Base-by-base conservation (phyloP, 331 rosid species). In the Ulmus americana region DNA sequence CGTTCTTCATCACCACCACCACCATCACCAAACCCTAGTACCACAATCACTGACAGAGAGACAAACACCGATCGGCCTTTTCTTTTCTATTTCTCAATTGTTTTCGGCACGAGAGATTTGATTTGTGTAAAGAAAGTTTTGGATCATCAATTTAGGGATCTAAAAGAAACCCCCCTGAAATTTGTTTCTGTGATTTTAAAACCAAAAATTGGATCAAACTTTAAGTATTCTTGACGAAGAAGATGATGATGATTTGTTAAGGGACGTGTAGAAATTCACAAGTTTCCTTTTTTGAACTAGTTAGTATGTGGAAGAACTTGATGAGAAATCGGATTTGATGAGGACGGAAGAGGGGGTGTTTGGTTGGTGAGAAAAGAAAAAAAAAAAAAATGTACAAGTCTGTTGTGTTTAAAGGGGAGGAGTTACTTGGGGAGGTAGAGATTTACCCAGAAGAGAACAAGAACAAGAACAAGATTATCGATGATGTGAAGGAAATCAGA, bases 341-440 rank as follows among this genome's bases (percentile, higher is more conserved):
- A 75, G 57, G 63, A 45, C 63, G 44, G 52, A 12, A 46, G 45
- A 18, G 57, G 58, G 22, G 64, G 68, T 45, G 64, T 74, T 62
- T 62, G 69, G 75, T 12, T 44, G 59, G 60, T 56, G 65, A 43
- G 64, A 69, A 69, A 69, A 78, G 39, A 57, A 53, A 69, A 68
- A 72, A 56, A 57, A 53, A 69, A 68, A 72, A 56, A 72, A 90
- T 94, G 99, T 85, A 76, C 76, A 89, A 87, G 69, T 83, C 95
- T 68, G 83, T 80, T 91, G 89, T 90, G 77, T 90, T 84, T 73
- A 84, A 82, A 28, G 97, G 91, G 70, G 89, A 87, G 61, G 84
- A 87, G 86, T 70, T 87, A 74, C 84, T 94, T 81, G 99, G 99
- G 59, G 97, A 90, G 70, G 97, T 94, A 45, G 96, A 87, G 67